These are phyloP conservation scores for Colletotrichum tropicicola DNA, from an alignment of 2,329 filamentous ascomycete genomes.

Conservation along the genomic window DNA sequence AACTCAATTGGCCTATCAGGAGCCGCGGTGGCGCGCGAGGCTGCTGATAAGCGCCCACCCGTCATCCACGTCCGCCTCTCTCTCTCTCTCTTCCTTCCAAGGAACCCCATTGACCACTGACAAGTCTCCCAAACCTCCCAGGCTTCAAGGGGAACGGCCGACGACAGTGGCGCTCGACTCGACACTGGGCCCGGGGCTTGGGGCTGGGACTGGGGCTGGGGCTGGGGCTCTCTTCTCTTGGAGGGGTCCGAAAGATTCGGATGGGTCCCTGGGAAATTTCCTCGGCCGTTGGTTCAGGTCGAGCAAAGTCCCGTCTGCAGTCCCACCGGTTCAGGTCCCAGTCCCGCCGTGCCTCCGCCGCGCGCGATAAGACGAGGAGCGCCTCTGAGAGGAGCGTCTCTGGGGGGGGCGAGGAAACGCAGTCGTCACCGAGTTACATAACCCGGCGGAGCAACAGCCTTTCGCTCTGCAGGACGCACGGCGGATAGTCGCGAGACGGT, in stretches of 20 bases:
- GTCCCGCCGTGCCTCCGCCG: not conserved
- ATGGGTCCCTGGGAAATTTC: constrained; percentile 14
- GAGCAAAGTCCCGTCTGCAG: not conserved
- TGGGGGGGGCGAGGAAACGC: too few species aligned
- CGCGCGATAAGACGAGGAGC: not conserved
- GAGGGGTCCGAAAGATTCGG: not conserved
- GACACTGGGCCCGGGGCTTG: too few species aligned
- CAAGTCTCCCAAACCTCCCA: too few species aligned
- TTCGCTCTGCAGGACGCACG: constrained; percentile 4
- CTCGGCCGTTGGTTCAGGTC: constrained; percentile 16
- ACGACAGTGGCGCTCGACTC: not conserved
- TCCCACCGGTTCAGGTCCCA: not conserved
- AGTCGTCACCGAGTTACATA: not conserved
- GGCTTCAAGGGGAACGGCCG: too few species aligned
- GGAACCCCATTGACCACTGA: too few species aligned
- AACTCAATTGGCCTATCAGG: constrained; percentile 9
- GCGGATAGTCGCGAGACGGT: constrained; percentile 4
- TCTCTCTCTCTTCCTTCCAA: too few species aligned
- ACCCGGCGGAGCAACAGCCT: not conserved
- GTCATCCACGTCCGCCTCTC: too few species aligned
- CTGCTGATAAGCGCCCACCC: not conserved
- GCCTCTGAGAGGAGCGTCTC: too few species aligned
- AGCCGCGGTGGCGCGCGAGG: not conserved
- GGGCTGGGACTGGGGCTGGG: not conserved
- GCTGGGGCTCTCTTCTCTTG: not conserved